Evolutionary conservation across 2,329 filamentous ascomycete species (phyloP), one percentile per base, ranked within the genome.

Genomic region (Trichoderma sp.): DNA sequence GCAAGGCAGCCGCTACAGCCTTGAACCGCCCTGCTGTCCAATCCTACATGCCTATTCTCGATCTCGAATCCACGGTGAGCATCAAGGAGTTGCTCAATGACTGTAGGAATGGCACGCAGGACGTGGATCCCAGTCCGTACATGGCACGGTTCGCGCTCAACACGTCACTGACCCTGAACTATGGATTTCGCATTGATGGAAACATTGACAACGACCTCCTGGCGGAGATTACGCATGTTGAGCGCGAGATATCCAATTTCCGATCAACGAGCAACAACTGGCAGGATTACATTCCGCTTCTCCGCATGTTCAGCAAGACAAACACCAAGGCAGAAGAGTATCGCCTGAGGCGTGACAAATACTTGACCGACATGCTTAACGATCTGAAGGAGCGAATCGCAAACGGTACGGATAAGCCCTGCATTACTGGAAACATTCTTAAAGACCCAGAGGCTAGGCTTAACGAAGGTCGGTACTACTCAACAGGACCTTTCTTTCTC

Each of bases 191-290:
- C 43, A 91, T 94, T 64, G 83, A 88, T 63, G 90, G 89, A 0
- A 85, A 88, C 68, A 84, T 90, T 52, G 81, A 92, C 65, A 85
- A 89, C 68, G 79, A 83, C 45, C 79, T 93, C 7, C 80, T 94
- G 6, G 80, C 85, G 21, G 91, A 94, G 73, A 93, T 95, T 65
- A 86, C 88, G 0, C 81, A 88, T 54, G 90, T 94, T 3, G 91
- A 94, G 74, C 83, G 90, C 34, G 88, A 87, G 5, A 87, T 95
- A 26, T 89, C 88, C 61, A 91, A 91, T 70, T 90, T 93, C 72
- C 80, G 91, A 55, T 90, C 86, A 28, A 94, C 90, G 0, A 91
- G 88, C 71, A 92, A 93, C 73, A 94, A 94, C 74, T 91, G 90
- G 86, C 89, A 92, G 72, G 91, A 95, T 72, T 94, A 94, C 69